Conservation (phyloP, 139 green algal species). For the Eudorina sp. region DNA sequence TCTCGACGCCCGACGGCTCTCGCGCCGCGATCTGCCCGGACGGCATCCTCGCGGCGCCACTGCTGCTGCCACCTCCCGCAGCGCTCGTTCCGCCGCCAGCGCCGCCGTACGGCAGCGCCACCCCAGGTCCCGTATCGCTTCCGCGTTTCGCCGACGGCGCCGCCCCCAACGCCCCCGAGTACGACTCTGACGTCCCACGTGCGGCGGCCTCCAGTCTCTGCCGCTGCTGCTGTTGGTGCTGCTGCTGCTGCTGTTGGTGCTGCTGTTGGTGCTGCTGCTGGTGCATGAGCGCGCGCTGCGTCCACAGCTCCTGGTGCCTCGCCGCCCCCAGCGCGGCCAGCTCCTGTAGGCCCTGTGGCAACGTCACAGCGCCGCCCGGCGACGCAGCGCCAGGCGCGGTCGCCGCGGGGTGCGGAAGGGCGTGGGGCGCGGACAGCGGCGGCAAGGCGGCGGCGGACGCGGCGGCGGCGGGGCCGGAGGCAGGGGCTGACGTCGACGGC, state of each 20-base stretch:
- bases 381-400: background rate
- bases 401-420: background rate
- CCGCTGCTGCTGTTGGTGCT: background rate
- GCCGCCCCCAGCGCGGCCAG: conserved; percentile 21
- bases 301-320: conserved; percentile 16
- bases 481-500: no score
- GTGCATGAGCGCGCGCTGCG: conserved; percentile 1
- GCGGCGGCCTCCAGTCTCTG: background rate
- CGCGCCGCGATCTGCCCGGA: no score
- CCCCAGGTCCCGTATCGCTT: background rate
- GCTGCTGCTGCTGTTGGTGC: background rate
- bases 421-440: background rate
- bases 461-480: background rate
- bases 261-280: background rate
- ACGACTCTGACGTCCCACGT: background rate
- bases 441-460: background rate
- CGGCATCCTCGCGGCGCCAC: no score
- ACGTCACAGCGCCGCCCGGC: background rate
- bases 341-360: conserved; percentile 37
- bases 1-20: background rate
- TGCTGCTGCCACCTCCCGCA: no score
- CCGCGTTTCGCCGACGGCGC: background rate
- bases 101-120: no score
- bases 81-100: background rate
- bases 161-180: no score